Evolutionary conservation across 306 rosid genomes (phyloP).

Genomic region (Inga oerstediana): DNA sequence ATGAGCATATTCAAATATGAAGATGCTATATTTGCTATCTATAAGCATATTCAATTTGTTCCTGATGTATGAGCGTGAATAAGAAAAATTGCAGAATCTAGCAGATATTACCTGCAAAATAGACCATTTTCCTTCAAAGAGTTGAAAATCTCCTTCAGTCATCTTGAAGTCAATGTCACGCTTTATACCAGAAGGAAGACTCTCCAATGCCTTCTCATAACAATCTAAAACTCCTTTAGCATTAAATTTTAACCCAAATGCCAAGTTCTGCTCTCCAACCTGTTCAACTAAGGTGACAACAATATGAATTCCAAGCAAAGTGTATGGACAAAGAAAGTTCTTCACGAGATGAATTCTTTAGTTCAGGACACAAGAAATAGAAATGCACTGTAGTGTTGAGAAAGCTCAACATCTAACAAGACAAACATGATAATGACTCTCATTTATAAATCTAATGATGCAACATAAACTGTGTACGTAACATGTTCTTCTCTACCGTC

Average conservation of each 20-base stretch:
- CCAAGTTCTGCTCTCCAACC: conserved; percentile 85
- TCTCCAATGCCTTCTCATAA: conserved; percentile 70
- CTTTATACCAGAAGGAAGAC: conserved; percentile 58
- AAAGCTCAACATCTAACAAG: neutral
- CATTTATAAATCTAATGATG: conserved; percentile 20
- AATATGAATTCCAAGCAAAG: conserved; percentile 25
- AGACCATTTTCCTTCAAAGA: conserved; percentile 91
- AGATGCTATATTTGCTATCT: neutral
- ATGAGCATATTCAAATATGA: conserved; percentile 22
- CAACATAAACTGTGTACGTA: neutral
- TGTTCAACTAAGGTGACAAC: conserved; percentile 39
- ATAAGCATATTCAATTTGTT: neutral
- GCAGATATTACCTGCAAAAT: conserved; percentile 63
- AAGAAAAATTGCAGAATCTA: conserved; percentile 23
- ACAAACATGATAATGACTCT: conserved; percentile 3
- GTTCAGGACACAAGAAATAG: neutral
- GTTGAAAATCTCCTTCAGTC: conserved; percentile 88
- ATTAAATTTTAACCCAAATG: conserved; percentile 83
- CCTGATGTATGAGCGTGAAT: neutral
- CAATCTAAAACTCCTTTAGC: conserved; percentile 89
- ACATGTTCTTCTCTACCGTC: neutral
- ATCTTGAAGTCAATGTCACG: conserved; percentile 87
- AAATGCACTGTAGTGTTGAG: neutral
- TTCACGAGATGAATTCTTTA: conserved; percentile 9
- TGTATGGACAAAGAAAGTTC: conserved; percentile 11